phyloP scores from a whole-genome alignment of 129 eudicot species.

The Lonicera japonica region DNA sequence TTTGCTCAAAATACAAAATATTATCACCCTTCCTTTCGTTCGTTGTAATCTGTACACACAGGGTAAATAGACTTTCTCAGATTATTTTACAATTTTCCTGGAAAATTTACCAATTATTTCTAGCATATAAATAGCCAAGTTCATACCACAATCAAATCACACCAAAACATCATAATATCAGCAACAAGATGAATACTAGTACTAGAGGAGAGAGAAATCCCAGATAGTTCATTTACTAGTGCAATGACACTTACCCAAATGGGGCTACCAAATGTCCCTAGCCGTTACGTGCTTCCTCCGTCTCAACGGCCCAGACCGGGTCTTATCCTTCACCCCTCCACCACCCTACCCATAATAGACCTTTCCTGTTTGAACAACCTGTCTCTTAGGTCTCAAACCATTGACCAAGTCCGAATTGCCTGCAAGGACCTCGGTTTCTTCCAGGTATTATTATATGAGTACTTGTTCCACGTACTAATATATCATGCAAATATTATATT shows the following conservation, averaged over 20 bases:
- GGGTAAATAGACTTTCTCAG: not conserved
- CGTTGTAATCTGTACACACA: conserved; percentile 8
- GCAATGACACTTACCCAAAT: conserved; percentile 39
- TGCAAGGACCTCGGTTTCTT: conserved; percentile 61
- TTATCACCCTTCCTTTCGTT: not conserved
- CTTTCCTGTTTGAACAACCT: conserved; percentile 38
- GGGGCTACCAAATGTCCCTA: conserved; percentile 37
- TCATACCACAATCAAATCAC: not conserved
- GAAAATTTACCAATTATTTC: not conserved
- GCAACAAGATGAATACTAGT: conserved; percentile 29
- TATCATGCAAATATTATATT: not conserved
- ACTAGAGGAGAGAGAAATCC: conserved; percentile 18
- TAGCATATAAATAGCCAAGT: conserved; percentile 5
- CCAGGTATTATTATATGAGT: conserved; percentile 35
- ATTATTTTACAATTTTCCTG: not conserved
- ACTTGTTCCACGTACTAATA: no score
- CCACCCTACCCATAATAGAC: conserved; percentile 44
- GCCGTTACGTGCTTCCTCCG: conserved; percentile 41
- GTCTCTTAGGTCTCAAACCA: conserved; percentile 21
- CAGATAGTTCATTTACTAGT: conserved; percentile 36
- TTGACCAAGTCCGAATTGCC: conserved; percentile 39
- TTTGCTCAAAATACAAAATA: not conserved
- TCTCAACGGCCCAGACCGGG: conserved; percentile 33
- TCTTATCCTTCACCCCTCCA: conserved; percentile 7
- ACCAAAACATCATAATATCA: not conserved